Evolutionary conservation across 2,329 filamentous ascomycete genomes (phyloP).

Genomic region (Conoideocrella luteorostrata): DNA sequence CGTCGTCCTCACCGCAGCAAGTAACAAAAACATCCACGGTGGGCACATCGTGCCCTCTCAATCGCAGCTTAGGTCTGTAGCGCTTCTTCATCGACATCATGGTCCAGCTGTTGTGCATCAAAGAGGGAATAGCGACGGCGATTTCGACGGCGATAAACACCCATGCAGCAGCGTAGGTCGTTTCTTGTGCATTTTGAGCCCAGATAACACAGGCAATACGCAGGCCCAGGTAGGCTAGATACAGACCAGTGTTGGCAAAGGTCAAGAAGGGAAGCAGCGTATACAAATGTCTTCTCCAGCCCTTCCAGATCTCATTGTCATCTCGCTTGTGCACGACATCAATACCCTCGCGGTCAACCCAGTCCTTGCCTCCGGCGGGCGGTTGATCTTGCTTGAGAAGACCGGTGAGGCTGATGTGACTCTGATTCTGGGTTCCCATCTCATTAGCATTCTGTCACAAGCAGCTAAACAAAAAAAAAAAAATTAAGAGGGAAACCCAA

Average conservation of each 20-base stretch:
- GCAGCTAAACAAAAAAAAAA: not conserved
- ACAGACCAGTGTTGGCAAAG: constrained; percentile 34
- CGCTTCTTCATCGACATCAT: constrained; percentile 51
- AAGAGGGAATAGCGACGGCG: constrained; percentile 44
- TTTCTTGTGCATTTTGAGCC: constrained; percentile 36
- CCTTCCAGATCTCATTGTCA: constrained; percentile 37
- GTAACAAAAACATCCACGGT: constrained; percentile 52
- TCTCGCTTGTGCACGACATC: constrained; percentile 35
- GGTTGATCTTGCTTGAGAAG: constrained; percentile 27
- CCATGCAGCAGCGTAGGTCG: constrained; percentile 46
- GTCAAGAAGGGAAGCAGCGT: constrained; percentile 31
- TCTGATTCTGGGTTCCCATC: constrained; percentile 29
- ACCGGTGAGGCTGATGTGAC: constrained; percentile 34
- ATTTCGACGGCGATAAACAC: constrained; percentile 51
- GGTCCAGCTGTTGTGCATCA: constrained; percentile 53
- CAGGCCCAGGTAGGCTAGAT: constrained; percentile 42
- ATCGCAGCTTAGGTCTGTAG: constrained; percentile 44
- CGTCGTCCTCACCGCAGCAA: constrained; percentile 50
- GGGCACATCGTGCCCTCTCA: constrained; percentile 42
- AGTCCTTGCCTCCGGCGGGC: constrained; percentile 27
- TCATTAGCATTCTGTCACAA: constrained; percentile 7
- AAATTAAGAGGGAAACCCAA: not conserved
- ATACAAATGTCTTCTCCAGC: constrained; percentile 36
- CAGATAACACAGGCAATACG: constrained; percentile 47
- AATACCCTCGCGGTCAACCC: constrained; percentile 25